Evolutionary conservation across 2,329 filamentous ascomycete genomes (phyloP).

Genomic region (Colletotrichum coccodes): DNA sequence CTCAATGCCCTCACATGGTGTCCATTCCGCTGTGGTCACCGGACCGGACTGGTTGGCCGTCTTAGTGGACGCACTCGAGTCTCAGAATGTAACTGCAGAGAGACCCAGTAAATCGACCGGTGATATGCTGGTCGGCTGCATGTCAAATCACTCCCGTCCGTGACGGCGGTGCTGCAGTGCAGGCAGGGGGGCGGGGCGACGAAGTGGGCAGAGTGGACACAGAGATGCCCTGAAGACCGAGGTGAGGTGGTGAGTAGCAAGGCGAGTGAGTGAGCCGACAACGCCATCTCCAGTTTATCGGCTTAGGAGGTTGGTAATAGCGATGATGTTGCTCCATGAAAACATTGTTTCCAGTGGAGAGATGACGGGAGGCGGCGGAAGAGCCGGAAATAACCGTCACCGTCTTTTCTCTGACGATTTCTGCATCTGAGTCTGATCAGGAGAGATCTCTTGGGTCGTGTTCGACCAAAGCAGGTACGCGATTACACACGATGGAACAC

Average conservation of each 20-base stretch:
- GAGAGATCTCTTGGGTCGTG: neutral
- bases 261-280: slow-evolving; percentile 11
- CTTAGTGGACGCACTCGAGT: neutral
- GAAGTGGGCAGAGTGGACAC: neutral
- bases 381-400: slow-evolving; percentile 14
- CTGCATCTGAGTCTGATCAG: neutral
- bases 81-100: neutral
- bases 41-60: neutral
- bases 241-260: neutral
- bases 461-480: neutral
- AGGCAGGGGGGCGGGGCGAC: neutral
- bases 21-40: neutral
- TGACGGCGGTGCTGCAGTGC: slow-evolving; percentile 9
- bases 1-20: neutral
- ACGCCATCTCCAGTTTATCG: neutral
- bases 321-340: neutral
- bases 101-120: slow-evolving; percentile 15
- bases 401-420: neutral
- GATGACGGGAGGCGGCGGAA: neutral
- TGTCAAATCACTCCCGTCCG: slow-evolving; percentile 14
- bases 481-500: neutral
- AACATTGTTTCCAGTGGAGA: neutral
- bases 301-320: neutral
- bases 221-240: neutral
- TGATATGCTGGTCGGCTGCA: slow-evolving; percentile 22